Evolutionary conservation across 768 basidiomycete species (phyloP).

Genomic region (Suillus weaverae): DNA sequence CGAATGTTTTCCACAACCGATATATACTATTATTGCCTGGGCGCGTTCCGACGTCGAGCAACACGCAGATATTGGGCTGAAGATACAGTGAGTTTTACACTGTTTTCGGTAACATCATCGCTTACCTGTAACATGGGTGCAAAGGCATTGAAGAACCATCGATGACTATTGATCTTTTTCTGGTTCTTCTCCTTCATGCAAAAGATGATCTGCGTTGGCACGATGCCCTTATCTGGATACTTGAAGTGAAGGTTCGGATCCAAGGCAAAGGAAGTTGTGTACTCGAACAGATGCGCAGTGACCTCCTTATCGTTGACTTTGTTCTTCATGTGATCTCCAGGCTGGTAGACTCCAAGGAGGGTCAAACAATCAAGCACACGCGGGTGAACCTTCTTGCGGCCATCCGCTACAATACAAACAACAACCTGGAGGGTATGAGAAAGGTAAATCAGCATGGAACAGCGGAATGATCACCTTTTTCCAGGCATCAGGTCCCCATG

Average conservation of each 20-base stretch:
- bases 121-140: slow-evolving; percentile 76
- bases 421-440: slow-evolving; percentile 57
- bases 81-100: slow-evolving; percentile 2
- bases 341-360: slow-evolving; percentile 91
- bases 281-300: slow-evolving; percentile 79
- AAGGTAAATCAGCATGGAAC: background rate
- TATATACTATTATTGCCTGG: slow-evolving; percentile 89
- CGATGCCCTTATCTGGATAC: slow-evolving; percentile 90
- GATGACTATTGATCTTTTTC: slow-evolving; percentile 95
- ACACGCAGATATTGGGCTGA: slow-evolving; percentile 87
- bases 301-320: slow-evolving; percentile 73
- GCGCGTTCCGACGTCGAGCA: slow-evolving; percentile 92
- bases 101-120: background rate
- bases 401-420: slow-evolving; percentile 90
- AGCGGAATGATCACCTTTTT: slow-evolving; percentile 64
- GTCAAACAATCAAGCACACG: slow-evolving; percentile 88
- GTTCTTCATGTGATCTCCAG: slow-evolving; percentile 58
- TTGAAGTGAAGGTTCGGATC: slow-evolving; percentile 81
- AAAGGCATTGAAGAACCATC: slow-evolving; percentile 98
- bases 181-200: slow-evolving; percentile 92
- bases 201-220: slow-evolving; percentile 92
- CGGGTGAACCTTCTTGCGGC: slow-evolving; percentile 78
- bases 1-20: slow-evolving; percentile 93
- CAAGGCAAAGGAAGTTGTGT: slow-evolving; percentile 77
- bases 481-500: slow-evolving; percentile 97